Evolutionary conservation across 2,329 filamentous ascomycete species (phyloP), one percentile per base, ranked within the genome.

Genomic region (Arthrobotrys conoides): DNA sequence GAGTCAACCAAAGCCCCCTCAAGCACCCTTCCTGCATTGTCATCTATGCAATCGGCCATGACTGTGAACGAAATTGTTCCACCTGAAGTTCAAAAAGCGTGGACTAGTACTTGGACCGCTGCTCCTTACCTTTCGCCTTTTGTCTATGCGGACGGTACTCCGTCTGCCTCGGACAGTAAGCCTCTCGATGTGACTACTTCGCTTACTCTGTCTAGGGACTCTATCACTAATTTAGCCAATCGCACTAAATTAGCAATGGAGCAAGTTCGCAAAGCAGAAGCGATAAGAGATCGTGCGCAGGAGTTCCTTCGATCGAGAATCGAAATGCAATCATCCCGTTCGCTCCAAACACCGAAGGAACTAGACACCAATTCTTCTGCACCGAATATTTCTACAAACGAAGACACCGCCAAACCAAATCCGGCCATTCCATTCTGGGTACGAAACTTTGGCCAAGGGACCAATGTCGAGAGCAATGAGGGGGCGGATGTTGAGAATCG

Each of bases 191-290:
- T 64, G 53, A 64, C 75, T 16, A 64, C 63, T 30, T 57, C 75
- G 44, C 44, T 69, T 24, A 68, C 18, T 44, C 36, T 78, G 18
- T 78, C 68, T 67, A 63, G 75, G 44, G 75, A 72, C 55, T 68
- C 68, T 22, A 72, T 78, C 53, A 59, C 68, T 78, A 78, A 78
- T 49, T 51, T 78, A 53, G 75, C 75, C 36, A 72, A 78, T 65
- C 75, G 75, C 55, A 78, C 75, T 55, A 72, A 78, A 78, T 49
- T 78, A 78, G 75, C 75, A 27, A 78, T 78, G 75, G 75, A 78
- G 68, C 75, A 78, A 72, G 55, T 78, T 38, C 68, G 75, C 44
- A 78, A 69, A 65, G 75, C 75, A 18, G 75, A 72, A 64, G 75
- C 68, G 1, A 53, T 78, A 44, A 71, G 75, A 48, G 75, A 78